Percentiles rank a stretch among this genome's conserved stretches.
These are phyloP conservation scores for Diospyros lotus DNA, from an alignment of 148 eudicot species.

Conservation along the genomic window DNA sequence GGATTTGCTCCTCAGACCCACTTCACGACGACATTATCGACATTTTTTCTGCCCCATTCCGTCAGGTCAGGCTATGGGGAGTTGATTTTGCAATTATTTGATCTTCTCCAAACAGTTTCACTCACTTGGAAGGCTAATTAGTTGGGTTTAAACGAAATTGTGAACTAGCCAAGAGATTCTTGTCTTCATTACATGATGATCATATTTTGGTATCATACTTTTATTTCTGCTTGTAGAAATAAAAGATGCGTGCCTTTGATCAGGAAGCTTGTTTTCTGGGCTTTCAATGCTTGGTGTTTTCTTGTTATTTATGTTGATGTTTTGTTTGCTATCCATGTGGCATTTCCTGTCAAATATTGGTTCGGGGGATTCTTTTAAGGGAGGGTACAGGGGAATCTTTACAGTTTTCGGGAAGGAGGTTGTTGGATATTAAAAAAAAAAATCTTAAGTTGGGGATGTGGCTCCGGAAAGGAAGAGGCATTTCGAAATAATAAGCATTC, in stretches of 20 bases:
- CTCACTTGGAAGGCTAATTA: not conserved
- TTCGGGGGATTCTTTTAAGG: not conserved
- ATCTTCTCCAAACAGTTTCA: not conserved
- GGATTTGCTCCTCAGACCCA: not conserved
- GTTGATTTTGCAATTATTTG: not conserved
- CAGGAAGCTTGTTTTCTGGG: not conserved
- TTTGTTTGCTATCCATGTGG: not conserved
- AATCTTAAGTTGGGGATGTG: no score
- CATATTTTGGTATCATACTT: not conserved
- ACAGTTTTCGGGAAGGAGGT: no score
- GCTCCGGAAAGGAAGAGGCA: no score
- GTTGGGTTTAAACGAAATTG: not conserved
- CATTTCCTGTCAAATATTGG: not conserved
- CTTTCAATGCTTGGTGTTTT: not conserved
- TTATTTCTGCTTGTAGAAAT: not conserved
- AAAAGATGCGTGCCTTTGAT: not conserved
- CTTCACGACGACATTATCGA: not conserved
- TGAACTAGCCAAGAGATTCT: not conserved
- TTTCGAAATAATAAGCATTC: no score
- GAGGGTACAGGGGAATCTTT: no score
- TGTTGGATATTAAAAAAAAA: no score
- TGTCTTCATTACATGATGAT: not conserved
- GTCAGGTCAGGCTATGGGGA: constrained; percentile 6
- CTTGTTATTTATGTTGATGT: not conserved
- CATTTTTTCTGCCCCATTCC: not conserved